A percentile compares a stretch with the other conserved stretches of the same genome.
These are phyloP conservation scores for Zygosaccharomyces sapae DNA, from an alignment of 1,139 yeast species.

Conservation along the genomic window DNA sequence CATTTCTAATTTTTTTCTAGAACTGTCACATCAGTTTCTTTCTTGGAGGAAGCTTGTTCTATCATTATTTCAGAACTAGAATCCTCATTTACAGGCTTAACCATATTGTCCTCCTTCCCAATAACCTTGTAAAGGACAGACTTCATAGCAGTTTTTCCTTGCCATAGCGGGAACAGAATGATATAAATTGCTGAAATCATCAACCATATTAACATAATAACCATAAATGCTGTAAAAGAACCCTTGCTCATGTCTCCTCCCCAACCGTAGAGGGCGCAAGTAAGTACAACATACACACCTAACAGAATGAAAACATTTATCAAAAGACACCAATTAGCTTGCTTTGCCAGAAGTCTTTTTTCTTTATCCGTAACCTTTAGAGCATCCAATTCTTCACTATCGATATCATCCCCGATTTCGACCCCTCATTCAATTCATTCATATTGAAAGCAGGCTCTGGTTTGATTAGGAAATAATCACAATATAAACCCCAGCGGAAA, in stretches of 20 bases:
- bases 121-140: background rate
- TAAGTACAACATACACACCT: constrained; percentile 36
- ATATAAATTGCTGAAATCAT: constrained; percentile 38
- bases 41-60: constrained; percentile 2
- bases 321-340: constrained; percentile 29
- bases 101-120: background rate
- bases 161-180: constrained; percentile 40
- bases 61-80: constrained; percentile 1
- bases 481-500: constrained; percentile 37
- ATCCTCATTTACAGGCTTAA: background rate
- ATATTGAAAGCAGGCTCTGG: constrained; percentile 36
- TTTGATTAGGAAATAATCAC: constrained; percentile 29
- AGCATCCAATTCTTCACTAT: constrained; percentile 34
- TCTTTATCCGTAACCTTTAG: constrained; percentile 28
- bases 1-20: background rate
- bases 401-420: constrained; percentile 39
- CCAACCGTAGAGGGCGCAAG: constrained; percentile 37
- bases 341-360: constrained; percentile 29
- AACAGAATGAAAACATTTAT: constrained; percentile 32
- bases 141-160: constrained; percentile 33
- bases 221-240: constrained; percentile 37
- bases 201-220: constrained; percentile 38
- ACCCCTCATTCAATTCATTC: constrained; percentile 23
- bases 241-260: constrained; percentile 36
- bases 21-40: background rate